phyloP scores from a whole-genome alignment of 116 monocot species.

The Trichopus zeylanicus region DNA sequence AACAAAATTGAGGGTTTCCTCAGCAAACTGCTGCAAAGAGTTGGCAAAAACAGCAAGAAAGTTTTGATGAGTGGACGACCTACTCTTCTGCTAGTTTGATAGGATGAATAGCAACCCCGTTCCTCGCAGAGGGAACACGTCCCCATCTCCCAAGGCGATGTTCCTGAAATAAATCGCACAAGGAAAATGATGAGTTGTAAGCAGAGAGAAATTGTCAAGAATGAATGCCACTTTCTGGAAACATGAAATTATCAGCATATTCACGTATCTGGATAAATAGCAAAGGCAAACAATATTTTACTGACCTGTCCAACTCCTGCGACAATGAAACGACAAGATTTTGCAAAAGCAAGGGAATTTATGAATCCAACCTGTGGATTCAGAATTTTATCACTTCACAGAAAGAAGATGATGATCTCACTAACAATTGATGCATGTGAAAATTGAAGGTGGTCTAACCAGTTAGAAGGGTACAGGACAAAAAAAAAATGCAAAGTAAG shows the following conservation, averaged over 20 bases:
- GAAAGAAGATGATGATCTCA: background rate
- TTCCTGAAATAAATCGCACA: conserved; percentile 13
- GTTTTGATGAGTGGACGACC: too few relatives aligned
- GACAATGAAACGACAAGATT: conserved; percentile 78
- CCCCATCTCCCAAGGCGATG: conserved; percentile 33
- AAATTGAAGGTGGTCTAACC: too few relatives aligned
- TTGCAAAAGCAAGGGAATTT: conserved; percentile 85
- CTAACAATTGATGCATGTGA: too few relatives aligned
- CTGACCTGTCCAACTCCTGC: conserved; percentile 94
- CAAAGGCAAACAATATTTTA: background rate
- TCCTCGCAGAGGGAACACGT: conserved; percentile 14
- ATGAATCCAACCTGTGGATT: conserved; percentile 82
- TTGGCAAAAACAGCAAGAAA: too few relatives aligned
- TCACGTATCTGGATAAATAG: background rate
- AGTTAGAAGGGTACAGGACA: background rate
- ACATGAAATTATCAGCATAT: background rate
- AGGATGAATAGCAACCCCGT: conserved; percentile 20
- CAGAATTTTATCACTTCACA: too few relatives aligned
- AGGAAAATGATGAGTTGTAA: background rate
- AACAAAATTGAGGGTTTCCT: too few relatives aligned
- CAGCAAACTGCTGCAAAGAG: too few relatives aligned
- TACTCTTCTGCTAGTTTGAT: conserved; percentile 5
- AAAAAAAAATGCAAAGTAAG: background rate
- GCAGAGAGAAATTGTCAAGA: background rate
- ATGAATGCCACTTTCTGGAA: background rate